A percentile compares a stretch with the other conserved stretches of the same genome.
phyloP scores from a whole-genome alignment of 345 rosid species.

The Gossypium australe region DNA sequence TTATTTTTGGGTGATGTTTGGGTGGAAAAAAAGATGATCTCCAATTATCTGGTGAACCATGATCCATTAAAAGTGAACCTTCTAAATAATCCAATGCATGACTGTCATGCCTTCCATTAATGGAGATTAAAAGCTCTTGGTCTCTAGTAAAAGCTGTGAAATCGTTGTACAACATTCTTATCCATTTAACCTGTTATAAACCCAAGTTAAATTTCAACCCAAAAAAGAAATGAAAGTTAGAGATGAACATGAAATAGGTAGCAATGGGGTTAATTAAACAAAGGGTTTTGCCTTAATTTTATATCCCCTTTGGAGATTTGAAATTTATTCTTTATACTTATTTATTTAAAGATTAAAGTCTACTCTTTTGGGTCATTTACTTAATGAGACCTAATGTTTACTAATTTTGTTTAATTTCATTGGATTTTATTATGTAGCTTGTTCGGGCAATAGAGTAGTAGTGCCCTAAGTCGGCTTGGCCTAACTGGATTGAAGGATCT shows the following conservation, averaged over 20 bases:
- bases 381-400: no score
- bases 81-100: constrained; percentile 52
- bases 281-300: no score
- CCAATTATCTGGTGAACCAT: constrained; percentile 52
- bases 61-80: constrained; percentile 58
- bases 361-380: no score
- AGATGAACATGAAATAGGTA: not conserved
- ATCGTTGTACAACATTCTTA: constrained; percentile 60
- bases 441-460: no score
- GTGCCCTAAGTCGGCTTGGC: no score
- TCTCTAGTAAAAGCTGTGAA: constrained; percentile 55
- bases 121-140: constrained; percentile 59
- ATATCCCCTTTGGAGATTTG: no score
- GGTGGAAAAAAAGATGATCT: constrained; percentile 62
- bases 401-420: no score
- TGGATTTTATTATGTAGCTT: no score
- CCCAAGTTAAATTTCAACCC: not conserved
- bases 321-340: no score
- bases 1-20: constrained; percentile 43
- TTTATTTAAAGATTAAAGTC: no score
- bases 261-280: not conserved
- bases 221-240: not conserved
- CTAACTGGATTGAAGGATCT: no score
- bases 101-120: constrained; percentile 31
- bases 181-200: constrained; percentile 54